These are phyloP conservation scores for Trebouxia sp. DNA, from an alignment of 139 green algal species.

Conservation along the genomic window DNA sequence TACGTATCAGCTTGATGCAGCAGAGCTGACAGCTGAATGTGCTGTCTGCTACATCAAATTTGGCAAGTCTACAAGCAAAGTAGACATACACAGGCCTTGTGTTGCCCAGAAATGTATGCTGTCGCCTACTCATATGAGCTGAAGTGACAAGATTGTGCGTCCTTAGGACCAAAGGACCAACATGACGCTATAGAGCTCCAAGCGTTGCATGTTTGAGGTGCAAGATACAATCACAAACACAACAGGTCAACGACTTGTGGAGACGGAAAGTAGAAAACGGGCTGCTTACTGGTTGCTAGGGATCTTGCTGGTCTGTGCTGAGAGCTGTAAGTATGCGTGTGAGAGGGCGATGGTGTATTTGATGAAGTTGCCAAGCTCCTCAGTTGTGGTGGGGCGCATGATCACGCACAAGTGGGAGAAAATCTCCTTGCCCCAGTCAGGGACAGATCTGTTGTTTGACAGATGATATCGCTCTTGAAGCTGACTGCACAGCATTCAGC, in stretches of 20 bases:
- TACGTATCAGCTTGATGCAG: not conserved
- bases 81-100: not conserved
- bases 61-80: not conserved
- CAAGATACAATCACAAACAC: not conserved
- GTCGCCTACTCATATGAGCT: too few relatives aligned
- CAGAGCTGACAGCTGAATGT: too few relatives aligned
- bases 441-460: conserved; percentile 56
- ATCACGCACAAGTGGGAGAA: conserved; percentile 75
- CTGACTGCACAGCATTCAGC: conserved; percentile 35
- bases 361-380: conserved; percentile 62
- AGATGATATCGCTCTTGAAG: conserved; percentile 60
- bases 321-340: conserved; percentile 50
- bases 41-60: not conserved
- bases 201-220: not conserved
- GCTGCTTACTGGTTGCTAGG: not conserved
- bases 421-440: conserved; percentile 75
- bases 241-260: not conserved
- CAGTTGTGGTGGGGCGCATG: conserved; percentile 47
- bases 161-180: not conserved
- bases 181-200: not conserved
- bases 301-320: conserved; percentile 13
- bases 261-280: not conserved
- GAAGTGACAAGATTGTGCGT: not conserved
- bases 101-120: too few relatives aligned
- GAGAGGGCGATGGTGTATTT: conserved; percentile 62